These are phyloP conservation scores for Guyanaporus albipodus DNA, from an alignment of 768 basidiomycete species.

Conservation along the genomic window DNA sequence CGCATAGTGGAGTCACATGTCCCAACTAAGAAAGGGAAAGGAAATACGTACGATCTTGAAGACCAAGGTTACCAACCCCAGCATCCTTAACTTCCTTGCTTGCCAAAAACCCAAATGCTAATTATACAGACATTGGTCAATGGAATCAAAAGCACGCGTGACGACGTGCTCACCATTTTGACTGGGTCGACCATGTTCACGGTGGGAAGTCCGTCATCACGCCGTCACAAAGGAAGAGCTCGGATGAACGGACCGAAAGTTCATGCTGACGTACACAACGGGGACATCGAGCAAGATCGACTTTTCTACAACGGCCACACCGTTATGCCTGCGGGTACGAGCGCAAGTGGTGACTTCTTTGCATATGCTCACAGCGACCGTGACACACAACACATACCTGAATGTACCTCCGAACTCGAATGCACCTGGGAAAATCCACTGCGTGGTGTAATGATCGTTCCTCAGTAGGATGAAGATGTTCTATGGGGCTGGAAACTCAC, in stretches of 20 bases:
- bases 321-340: slow-evolving; percentile 11
- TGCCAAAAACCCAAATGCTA: slow-evolving; percentile 40
- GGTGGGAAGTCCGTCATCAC: too few species aligned
- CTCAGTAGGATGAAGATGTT: background rate
- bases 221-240: slow-evolving; percentile 7
- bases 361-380: background rate
- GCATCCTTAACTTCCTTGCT: slow-evolving; percentile 38
- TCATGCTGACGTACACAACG: slow-evolving; percentile 37
- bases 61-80: slow-evolving; percentile 45
- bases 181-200: background rate
- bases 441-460: too few species aligned
- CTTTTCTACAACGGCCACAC: slow-evolving; percentile 28
- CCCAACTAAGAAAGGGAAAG: too few species aligned
- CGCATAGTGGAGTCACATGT: too few species aligned
- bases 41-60: slow-evolving; percentile 39
- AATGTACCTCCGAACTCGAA: slow-evolving; percentile 30
- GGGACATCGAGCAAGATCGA: slow-evolving; percentile 32
- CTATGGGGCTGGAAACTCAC: slow-evolving; percentile 36
- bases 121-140: background rate
- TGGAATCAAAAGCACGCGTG: too few species aligned
- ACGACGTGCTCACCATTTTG: slow-evolving; percentile 3
- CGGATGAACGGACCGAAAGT: slow-evolving; percentile 45
- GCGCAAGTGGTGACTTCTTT: too few species aligned
- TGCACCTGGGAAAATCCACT: slow-evolving; percentile 38
- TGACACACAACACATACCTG: background rate